Conservation (phyloP, 2,329 filamentous ascomycete genomes). For the Fonsecaea multimorphosa region DNA sequence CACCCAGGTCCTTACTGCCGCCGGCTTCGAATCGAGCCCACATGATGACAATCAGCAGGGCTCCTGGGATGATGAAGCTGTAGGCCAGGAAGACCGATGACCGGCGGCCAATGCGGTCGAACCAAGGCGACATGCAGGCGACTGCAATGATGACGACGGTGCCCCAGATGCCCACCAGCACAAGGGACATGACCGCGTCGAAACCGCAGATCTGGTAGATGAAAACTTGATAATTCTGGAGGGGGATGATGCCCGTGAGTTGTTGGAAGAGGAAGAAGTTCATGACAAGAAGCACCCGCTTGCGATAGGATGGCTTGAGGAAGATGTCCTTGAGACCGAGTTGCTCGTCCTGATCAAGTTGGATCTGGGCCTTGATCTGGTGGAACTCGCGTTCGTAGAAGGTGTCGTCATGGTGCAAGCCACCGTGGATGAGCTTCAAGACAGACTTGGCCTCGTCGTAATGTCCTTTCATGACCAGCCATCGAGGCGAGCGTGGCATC, state of each 20-base stretch:
- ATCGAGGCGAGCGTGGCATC: conserved; percentile 15
- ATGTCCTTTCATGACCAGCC: conserved; percentile 6
- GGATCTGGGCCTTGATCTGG: conserved; percentile 21
- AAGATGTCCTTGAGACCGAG: conserved; percentile 7
- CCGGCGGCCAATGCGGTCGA: conserved; percentile 6
- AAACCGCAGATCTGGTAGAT: conserved; percentile 67
- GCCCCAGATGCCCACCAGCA: conserved; percentile 83
- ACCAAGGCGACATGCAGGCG: conserved; percentile 3
- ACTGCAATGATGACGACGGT: conserved; percentile 60
- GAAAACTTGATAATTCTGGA: conserved; percentile 84
- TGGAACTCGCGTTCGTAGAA: conserved; percentile 18
- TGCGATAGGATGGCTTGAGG: conserved; percentile 4
- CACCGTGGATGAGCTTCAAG: conserved; percentile 14
- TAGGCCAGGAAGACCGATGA: neutral
- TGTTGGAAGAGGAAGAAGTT: conserved; percentile 10
- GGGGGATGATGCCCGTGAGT: conserved; percentile 73
- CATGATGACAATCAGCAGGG: conserved; percentile 1
- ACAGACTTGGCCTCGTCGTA: conserved; percentile 7
- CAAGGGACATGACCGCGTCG: conserved; percentile 52
- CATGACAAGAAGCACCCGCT: conserved; percentile 3
- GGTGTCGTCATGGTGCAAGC: neutral
- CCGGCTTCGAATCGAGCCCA: conserved; percentile 13
- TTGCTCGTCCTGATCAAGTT: conserved; percentile 7
- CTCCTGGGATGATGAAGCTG: conserved; percentile 8
- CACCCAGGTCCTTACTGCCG: neutral